A percentile compares a stretch with the other conserved stretches of the same genome.
Conservation (phyloP, 140 eudicot genomes). For the Oenanthe javanica region DNA sequence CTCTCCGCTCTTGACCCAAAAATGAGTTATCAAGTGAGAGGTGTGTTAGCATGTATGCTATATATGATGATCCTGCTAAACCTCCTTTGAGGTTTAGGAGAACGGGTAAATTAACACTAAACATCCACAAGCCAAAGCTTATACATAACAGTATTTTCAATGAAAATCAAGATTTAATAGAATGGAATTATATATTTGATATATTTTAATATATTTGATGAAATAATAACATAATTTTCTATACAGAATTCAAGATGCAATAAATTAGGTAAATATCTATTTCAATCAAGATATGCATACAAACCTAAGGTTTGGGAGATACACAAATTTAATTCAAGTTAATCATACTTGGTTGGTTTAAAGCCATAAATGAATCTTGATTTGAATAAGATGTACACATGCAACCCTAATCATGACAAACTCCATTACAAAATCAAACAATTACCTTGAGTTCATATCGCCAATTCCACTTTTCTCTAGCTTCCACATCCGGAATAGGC, state of each 20-base stretch:
- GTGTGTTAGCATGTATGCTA: no score
- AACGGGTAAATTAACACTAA: no score
- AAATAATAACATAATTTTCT: background rate
- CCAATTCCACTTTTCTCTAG: conserved; percentile 69
- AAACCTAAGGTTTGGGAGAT: no score
- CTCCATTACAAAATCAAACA: background rate
- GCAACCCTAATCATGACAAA: background rate
- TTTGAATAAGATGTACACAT: background rate
- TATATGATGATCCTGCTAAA: no score
- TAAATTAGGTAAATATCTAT: background rate
- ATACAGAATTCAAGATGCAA: background rate
- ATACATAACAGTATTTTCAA: background rate
- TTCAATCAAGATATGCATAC: no score
- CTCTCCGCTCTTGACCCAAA: no score
- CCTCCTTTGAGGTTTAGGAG: no score
- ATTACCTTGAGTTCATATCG: conserved; percentile 79
- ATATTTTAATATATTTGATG: background rate
- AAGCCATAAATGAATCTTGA: background rate
- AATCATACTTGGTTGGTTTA: no score
- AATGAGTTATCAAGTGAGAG: no score
- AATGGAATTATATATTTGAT: background rate
- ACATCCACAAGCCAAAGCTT: background rate
- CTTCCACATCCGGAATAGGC: conserved; percentile 66
- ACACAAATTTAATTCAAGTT: no score
- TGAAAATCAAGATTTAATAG: background rate